Conservation (phyloP, 495 filamentous ascomycete species). For the Tuber brumale region DNA sequence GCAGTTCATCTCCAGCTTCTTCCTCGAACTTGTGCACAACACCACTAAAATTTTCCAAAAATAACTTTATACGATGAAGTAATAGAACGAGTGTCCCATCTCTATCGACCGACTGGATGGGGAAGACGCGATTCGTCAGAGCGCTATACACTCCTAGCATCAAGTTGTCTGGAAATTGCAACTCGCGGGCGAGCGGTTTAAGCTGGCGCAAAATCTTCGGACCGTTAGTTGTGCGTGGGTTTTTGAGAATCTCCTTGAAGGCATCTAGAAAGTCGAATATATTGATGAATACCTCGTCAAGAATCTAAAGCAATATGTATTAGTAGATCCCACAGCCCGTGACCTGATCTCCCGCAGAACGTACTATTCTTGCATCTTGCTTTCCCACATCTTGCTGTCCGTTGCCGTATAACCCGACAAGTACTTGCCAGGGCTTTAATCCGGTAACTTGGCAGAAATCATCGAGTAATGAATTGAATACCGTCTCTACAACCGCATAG, state of each 20-base stretch:
- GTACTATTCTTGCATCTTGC: neutral
- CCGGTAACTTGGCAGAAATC: neutral
- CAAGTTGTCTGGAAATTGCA: neutral
- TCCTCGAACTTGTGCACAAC: neutral
- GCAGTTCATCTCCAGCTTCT: neutral
- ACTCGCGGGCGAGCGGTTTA: neutral
- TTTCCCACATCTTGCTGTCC: neutral
- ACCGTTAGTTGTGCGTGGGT: neutral
- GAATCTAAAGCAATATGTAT: neutral
- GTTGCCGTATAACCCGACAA: neutral
- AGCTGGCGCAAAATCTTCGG: neutral
- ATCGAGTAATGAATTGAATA: neutral
- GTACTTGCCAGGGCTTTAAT: neutral
- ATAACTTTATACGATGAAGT: neutral
- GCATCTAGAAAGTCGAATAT: neutral
- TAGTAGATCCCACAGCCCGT: neutral
- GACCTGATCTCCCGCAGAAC: neutral
- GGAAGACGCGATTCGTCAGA: neutral
- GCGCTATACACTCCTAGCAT: neutral
- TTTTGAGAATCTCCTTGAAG: neutral
- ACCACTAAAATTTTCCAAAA: neutral
- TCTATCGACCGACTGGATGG: neutral
- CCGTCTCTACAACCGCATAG: neutral
- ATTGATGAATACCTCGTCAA: neutral
- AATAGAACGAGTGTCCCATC: neutral